Percentiles rank a stretch among this genome's conserved stretches.
phyloP scores from a whole-genome alignment of 1,284 basidiomycete genomes.

The Sparassis latifolia region DNA sequence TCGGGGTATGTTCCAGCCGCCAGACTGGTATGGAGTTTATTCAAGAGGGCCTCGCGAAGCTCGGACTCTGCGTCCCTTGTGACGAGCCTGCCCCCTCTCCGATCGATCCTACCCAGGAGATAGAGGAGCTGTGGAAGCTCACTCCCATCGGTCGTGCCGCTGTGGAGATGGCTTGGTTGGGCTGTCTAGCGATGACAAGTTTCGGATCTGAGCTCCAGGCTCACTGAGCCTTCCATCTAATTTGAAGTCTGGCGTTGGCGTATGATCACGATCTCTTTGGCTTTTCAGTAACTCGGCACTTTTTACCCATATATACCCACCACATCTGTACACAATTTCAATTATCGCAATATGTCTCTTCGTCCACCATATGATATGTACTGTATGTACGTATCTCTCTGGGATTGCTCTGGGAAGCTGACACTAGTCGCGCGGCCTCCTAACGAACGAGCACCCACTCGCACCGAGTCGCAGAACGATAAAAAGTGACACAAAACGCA shows the following conservation, averaged over 20 bases:
- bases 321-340: constrained; percentile 1
- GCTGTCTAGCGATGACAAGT: constrained; percentile 68
- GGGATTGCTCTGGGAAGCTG: no score
- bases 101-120: constrained; percentile 29
- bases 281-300: not conserved
- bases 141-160: constrained; percentile 71
- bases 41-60: constrained; percentile 59
- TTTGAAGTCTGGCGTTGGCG: not conserved
- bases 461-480: no score
- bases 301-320: not conserved
- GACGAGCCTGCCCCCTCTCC: constrained; percentile 15
- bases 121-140: constrained; percentile 36
- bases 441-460: no score
- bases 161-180: constrained; percentile 78
- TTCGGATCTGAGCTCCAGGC: constrained; percentile 29
- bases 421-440: no score
- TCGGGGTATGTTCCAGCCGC: constrained; percentile 59
- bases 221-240: not conserved
- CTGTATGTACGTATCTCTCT: no score
- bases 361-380: no score
- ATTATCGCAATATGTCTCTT: no score
- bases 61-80: constrained; percentile 48
- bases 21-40: constrained; percentile 62
- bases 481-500: no score
- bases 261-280: not conserved